Conservation (phyloP, 225 moss, liverwort and hornwort genomes). For the Straminergon stramineum region DNA sequence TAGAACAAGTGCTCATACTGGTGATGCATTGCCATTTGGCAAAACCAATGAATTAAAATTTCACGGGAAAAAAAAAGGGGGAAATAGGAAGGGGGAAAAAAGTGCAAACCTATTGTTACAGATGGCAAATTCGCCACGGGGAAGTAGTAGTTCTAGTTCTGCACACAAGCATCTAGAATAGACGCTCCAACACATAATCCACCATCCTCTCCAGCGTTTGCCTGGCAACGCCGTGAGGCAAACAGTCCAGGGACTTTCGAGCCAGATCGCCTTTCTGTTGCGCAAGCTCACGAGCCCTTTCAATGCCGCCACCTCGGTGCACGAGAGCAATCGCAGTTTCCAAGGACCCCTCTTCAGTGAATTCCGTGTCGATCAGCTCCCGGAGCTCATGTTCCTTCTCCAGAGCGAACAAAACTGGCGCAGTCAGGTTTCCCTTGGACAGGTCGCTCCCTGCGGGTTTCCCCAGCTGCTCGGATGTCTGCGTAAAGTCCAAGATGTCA, state of each 20-base stretch:
- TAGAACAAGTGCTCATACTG: neutral
- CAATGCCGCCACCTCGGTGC: slow-evolving; percentile 70
- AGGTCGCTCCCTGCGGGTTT: slow-evolving; percentile 93
- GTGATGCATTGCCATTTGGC: slow-evolving; percentile 29
- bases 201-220: slow-evolving; percentile 75
- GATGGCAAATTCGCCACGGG: slow-evolving; percentile 16
- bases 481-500: slow-evolving; percentile 94
- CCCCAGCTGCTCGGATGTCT: slow-evolving; percentile 85
- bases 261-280: slow-evolving; percentile 65
- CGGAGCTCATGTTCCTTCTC: slow-evolving; percentile 62
- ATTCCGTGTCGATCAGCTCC: slow-evolving; percentile 60
- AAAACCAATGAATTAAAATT: slow-evolving; percentile 28
- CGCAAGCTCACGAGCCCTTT: slow-evolving; percentile 72
- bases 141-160: neutral
- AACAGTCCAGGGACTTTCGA: slow-evolving; percentile 45
- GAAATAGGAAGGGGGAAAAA: neutral
- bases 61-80: neutral
- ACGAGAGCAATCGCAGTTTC: slow-evolving; percentile 66
- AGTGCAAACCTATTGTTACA: slow-evolving; percentile 10
- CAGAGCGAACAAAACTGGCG: slow-evolving; percentile 78
- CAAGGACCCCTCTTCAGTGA: slow-evolving; percentile 65
- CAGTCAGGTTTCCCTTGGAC: slow-evolving; percentile 87
- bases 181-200: slow-evolving; percentile 84
- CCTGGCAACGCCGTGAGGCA: slow-evolving; percentile 51
- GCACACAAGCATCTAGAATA: slow-evolving; percentile 16